A percentile compares a stretch with the other conserved stretches of the same genome.
phyloP scores from a whole-genome alignment of 768 basidiomycete species.

The Punctularia strigosozonata region DNA sequence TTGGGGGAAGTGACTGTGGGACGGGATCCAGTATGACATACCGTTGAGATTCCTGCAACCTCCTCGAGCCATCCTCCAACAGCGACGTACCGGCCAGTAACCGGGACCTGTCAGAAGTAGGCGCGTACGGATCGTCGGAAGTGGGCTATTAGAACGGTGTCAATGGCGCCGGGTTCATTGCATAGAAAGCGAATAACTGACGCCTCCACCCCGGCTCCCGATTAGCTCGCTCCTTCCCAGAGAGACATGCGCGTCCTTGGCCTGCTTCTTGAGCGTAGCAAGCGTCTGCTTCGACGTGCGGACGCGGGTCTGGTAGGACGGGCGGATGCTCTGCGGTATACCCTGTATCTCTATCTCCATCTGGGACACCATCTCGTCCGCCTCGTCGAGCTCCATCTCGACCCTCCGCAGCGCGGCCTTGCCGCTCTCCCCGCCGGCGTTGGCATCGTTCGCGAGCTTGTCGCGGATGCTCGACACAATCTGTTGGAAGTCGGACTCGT shows the following conservation, averaged over 20 bases:
- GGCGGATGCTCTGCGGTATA: constrained; percentile 76
- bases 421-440: constrained; percentile 59
- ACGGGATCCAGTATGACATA: no score
- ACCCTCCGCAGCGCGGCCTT: constrained; percentile 72
- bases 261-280: constrained; percentile 66
- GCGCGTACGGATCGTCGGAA: constrained; percentile 74
- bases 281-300: constrained; percentile 66
- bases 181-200: no score
- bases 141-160: constrained; percentile 23
- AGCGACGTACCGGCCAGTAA: constrained; percentile 68
- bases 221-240: constrained; percentile 74
- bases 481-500: constrained; percentile 86
- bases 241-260: constrained; percentile 60
- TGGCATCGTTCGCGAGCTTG: constrained; percentile 65
- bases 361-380: constrained; percentile 97
- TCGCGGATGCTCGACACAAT: constrained; percentile 63
- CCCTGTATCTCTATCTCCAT: constrained; percentile 99
- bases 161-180: no score
- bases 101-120: constrained; percentile 62
- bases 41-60: constrained; percentile 83
- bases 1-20: no score
- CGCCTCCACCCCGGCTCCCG: constrained; percentile 15
- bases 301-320: constrained; percentile 67
- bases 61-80: constrained; percentile 73
- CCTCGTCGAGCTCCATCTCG: constrained; percentile 95